Evolutionary conservation across 306 rosid species (phyloP), one percentile per base, ranked within the genome.

Genomic region (Pyrus communis): DNA sequence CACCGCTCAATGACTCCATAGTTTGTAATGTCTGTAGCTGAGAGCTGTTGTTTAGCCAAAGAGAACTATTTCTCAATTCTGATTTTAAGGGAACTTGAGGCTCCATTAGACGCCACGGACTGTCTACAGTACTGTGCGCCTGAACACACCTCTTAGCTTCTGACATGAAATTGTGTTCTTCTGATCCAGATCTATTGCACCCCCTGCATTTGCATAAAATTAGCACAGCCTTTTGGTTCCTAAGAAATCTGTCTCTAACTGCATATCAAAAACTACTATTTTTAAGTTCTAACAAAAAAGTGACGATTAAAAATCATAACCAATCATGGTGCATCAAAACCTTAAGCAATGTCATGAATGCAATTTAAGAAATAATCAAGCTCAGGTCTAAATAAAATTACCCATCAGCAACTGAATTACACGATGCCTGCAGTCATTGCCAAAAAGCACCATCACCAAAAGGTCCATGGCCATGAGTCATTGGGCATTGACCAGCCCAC

Each of bases 91-190:
- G 77, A 74, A 83, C 77, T 18, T 52, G 89, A 59, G 89, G 78
- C 75, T 74, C n/a, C 75, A 21, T 86, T 76, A 78, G 90, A 79
- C 30, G 38, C 93, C 91, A 89, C 69, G 79, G 76, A 73, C 78
- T 75, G 35, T 87, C 89, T 27, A 88, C 80, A 13, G 86, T 75
- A 57, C 80, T 79, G 86, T 83, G 84, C 58, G 70, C 80, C 45
- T 88, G 86, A 71, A 78, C 83, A 85, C 80, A 80, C 71, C 17
- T 85, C 82, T 79, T 61, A 64, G 79, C 84, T 76, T 80, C 88
- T 78, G 83, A 85, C 46, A 89, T 80, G 79, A 85, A 67, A 81
- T 75, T 84, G 70, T 76, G 86, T 73, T 86, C 85, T 17, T 82
- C 91, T 68, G 84, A 82, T 78, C 86, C 89, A 18, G 84, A 79